Conservation (phyloP, 441 rosid species). For the Metrosideros polymorpha region DNA sequence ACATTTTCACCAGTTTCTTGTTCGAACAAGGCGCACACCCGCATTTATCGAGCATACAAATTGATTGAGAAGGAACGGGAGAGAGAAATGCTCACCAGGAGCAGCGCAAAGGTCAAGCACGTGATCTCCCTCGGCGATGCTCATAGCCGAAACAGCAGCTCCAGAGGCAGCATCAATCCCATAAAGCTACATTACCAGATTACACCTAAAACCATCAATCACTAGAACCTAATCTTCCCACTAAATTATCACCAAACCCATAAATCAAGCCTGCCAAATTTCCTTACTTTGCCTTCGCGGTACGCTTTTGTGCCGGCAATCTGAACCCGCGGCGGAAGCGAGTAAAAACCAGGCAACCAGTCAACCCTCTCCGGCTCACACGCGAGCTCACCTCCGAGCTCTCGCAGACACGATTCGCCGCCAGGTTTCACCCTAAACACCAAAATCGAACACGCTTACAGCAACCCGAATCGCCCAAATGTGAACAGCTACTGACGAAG, state of each 20-base stretch:
- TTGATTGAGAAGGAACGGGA: neutral
- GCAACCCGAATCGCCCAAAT: neutral
- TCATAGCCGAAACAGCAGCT: slow-evolving; percentile 70
- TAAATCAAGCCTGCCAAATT: neutral
- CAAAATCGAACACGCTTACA: neutral
- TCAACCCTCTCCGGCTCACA: slow-evolving; percentile 55
- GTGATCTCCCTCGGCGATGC: slow-evolving; percentile 64
- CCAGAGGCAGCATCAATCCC: slow-evolving; percentile 95
- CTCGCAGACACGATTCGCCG: slow-evolving; percentile 29
- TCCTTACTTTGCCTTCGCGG: slow-evolving; percentile 57
- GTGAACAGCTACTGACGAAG: neutral
- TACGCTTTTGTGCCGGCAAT: slow-evolving; percentile 69
- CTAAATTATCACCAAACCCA: neutral
- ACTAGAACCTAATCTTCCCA: neutral
- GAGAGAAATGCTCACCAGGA: slow-evolving; percentile 43
- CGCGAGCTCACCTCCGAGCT: slow-evolving; percentile 53
- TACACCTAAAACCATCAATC: neutral
- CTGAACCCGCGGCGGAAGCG: slow-evolving; percentile 59
- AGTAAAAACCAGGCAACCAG: slow-evolving; percentile 74
- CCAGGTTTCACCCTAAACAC: slow-evolving; percentile 65
- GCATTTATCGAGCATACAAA: neutral
- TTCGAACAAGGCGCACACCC: neutral
- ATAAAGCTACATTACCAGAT: slow-evolving; percentile 40
- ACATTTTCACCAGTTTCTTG: neutral
- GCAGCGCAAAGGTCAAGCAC: slow-evolving; percentile 94